phyloP scores from a whole-genome alignment of 805 yeast genomes.

The Candida chilensis region DNA sequence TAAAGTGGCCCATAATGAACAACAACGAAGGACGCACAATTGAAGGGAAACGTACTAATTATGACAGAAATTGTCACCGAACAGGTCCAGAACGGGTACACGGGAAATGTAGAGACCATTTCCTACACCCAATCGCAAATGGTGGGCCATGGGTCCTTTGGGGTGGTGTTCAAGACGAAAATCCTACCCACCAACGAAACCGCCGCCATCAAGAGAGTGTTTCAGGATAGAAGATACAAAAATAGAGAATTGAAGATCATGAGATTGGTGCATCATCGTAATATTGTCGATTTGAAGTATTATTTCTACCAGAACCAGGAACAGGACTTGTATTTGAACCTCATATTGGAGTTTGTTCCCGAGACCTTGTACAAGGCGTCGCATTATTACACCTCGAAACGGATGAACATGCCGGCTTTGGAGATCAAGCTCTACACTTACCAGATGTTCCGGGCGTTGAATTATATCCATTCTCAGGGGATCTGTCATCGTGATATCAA shows the following conservation, averaged over 20 bases:
- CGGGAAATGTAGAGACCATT: constrained; percentile 52
- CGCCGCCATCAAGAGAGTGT: constrained; percentile 93
- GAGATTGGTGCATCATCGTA: constrained; percentile 80
- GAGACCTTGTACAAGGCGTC: constrained; percentile 89
- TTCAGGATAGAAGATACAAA: constrained; percentile 91
- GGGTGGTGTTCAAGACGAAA: constrained; percentile 89
- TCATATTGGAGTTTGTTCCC: constrained; percentile 90
- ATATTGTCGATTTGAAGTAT: constrained; percentile 81
- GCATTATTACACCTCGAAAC: constrained; percentile 69
- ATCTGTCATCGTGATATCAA: constrained; percentile 90
- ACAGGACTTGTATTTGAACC: constrained; percentile 73
- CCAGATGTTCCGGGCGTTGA: constrained; percentile 67
- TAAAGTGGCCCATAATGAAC: too few species aligned
- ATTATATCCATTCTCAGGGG: constrained; percentile 69
- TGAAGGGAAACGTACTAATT: too few species aligned
- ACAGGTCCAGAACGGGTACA: constrained; percentile 63
- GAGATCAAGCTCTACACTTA: constrained; percentile 83
- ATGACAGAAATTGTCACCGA: constrained; percentile 45
- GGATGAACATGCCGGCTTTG: constrained; percentile 75
- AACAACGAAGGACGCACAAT: too few species aligned
- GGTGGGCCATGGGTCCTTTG: constrained; percentile 99
- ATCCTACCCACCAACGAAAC: constrained; percentile 64
- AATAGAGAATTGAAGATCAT: constrained; percentile 93
- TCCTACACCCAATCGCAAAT: constrained; percentile 77
- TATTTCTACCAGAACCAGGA: constrained; percentile 74